Conservation (phyloP, 2,329 filamentous ascomycete genomes). For the Fusarium hainanense region DNA sequence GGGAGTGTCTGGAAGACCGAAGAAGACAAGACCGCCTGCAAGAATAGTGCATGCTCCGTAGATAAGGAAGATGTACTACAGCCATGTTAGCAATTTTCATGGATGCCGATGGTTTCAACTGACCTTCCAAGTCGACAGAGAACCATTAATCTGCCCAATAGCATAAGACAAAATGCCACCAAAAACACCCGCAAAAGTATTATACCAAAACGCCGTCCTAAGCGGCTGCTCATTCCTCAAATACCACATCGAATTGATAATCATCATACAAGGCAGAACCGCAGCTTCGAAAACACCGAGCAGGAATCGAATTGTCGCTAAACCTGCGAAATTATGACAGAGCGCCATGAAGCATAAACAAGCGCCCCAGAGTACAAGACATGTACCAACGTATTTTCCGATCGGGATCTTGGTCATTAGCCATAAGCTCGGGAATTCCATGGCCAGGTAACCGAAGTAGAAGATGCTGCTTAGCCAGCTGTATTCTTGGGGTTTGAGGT, state of each 20-base stretch:
- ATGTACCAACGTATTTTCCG: constrained; percentile 36
- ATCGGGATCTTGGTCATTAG: constrained; percentile 35
- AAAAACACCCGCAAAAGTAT: constrained; percentile 49
- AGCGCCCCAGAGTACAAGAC: constrained; percentile 39
- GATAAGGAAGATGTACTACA: constrained; percentile 42
- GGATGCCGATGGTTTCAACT: fast-evolving
- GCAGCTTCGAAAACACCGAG: constrained; percentile 47
- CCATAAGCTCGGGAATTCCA: constrained; percentile 57
- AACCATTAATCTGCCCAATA: constrained; percentile 46
- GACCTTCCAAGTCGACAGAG: constrained; percentile 38
- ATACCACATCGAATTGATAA: constrained; percentile 51
- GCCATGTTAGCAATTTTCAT: fast-evolving
- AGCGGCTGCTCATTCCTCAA: constrained; percentile 47
- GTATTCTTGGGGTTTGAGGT: constrained; percentile 61
- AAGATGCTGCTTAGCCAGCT: constrained; percentile 68
- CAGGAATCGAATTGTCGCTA: constrained; percentile 46
- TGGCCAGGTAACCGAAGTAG: constrained; percentile 60
- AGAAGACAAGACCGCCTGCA: background rate
- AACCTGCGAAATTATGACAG: constrained; percentile 39
- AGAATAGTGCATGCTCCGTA: constrained; percentile 33
- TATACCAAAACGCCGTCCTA: constrained; percentile 49
- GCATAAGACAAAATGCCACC: constrained; percentile 49
- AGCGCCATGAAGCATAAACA: constrained; percentile 42
- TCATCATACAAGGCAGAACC: constrained; percentile 44
- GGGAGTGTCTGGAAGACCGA: constrained; percentile 8